Evolutionary conservation across 2,329 filamentous ascomycete species (phyloP).

Genomic region (Colletotrichum sp.): DNA sequence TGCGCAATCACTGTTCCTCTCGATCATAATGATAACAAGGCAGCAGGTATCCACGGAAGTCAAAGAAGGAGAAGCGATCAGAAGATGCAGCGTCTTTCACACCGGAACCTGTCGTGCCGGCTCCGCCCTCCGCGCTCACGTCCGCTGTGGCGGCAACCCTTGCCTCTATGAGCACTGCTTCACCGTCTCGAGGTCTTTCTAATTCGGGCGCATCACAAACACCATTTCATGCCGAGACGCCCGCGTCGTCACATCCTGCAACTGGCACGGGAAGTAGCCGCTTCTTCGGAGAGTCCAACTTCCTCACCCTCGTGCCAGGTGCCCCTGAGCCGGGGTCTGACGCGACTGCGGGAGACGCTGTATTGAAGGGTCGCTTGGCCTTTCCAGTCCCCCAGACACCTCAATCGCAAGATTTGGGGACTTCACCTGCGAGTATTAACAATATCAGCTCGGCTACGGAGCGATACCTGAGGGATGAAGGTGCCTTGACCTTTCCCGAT

Average conservation of each 20-base stretch:
- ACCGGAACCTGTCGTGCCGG: not conserved
- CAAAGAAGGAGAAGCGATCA: constrained; percentile 2
- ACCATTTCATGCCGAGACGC: constrained; percentile 10
- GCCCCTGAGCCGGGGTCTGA: not conserved
- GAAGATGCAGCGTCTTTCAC: not conserved
- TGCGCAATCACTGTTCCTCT: not conserved
- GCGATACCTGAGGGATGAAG: constrained; percentile 24
- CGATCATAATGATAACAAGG: not conserved
- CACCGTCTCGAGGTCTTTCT: constrained; percentile 7
- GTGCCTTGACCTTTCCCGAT: constrained; percentile 23
- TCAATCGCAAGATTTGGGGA: not conserved
- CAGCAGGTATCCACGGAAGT: constrained; percentile 21
- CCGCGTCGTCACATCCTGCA: not conserved
- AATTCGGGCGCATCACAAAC: not conserved
- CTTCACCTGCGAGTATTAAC: constrained; percentile 4
- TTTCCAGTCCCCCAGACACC: constrained; percentile 20
- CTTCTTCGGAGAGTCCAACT: constrained; percentile 44
- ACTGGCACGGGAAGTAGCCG: constrained; percentile 17
- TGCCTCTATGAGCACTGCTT: constrained; percentile 1
- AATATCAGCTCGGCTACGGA: constrained; percentile 23
- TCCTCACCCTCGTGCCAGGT: constrained; percentile 35
- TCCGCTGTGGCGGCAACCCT: constrained; percentile 2
- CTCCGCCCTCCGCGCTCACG: not conserved
- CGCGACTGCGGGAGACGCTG: not conserved
- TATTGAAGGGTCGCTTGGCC: constrained; percentile 18